Evolutionary conservation across 768 basidiomycete species (phyloP).

Genomic region (Kwoniella newhampshirensis): DNA sequence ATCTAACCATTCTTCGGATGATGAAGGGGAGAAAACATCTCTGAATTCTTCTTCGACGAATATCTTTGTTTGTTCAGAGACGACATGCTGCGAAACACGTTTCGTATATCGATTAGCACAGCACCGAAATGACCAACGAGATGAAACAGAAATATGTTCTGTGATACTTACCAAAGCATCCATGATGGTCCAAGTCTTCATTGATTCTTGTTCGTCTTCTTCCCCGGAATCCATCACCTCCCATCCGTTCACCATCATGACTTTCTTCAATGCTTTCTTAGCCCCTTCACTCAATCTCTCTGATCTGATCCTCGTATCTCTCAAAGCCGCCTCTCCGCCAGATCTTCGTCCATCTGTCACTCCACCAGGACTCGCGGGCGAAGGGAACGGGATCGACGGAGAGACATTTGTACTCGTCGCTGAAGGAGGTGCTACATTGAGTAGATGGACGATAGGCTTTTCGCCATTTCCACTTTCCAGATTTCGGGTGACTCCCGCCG

Average conservation of each 20-base stretch:
- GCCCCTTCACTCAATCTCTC: slow-evolving; percentile 9
- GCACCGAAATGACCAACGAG: no score
- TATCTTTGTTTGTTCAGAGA: slow-evolving; percentile 33
- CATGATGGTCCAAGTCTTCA: slow-evolving; percentile 32
- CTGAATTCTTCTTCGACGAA: slow-evolving; percentile 39
- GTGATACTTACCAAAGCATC: slow-evolving; percentile 46
- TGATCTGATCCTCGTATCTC: slow-evolving; percentile 15
- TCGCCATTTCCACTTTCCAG: slow-evolving; percentile 6
- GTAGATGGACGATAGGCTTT: slow-evolving; percentile 36
- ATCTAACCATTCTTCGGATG: background rate
- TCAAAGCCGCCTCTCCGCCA: slow-evolving; percentile 5
- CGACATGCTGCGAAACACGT: slow-evolving; percentile 23
- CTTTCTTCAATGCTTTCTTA: slow-evolving; percentile 18
- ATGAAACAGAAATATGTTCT: background rate
- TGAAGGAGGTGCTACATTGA: slow-evolving; percentile 23
- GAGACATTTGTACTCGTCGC: slow-evolving; percentile 17
- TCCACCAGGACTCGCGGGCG: no score
- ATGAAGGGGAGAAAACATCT: slow-evolving; percentile 28
- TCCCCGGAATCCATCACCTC: slow-evolving; percentile 21
- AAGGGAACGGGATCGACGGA: slow-evolving; percentile 1
- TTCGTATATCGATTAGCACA: no score
- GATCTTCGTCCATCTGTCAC: background rate
- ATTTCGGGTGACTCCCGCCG: slow-evolving; percentile 20
- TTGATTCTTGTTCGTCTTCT: slow-evolving; percentile 26
- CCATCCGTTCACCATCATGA: slow-evolving; percentile 34